Evolutionary conservation across 495 filamentous ascomycete species (phyloP), one percentile per base, ranked within the genome.

Genomic region (Oleoguttula mirabilis): DNA sequence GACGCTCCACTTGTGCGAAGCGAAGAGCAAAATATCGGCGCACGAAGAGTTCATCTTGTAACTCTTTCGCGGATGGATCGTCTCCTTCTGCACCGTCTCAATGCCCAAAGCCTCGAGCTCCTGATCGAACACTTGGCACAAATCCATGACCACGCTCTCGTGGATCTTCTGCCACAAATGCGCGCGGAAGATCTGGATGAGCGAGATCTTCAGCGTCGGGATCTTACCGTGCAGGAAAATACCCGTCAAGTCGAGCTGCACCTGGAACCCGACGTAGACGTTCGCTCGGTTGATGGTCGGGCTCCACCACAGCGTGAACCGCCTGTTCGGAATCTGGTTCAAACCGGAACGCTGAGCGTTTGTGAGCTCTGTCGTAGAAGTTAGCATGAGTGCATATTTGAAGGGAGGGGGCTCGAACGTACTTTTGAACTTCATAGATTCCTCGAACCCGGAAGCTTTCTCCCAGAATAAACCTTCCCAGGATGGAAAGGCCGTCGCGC

Each of bases 21-120:
- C 92, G 57, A 99, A 99, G 30, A 99, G 76, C 32, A 96, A 71
- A 50, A 99, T 95, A 65, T 99, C 92, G 12, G 92, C 92, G 62
- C 92, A 99, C 32, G 90, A 96, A 60, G 88, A 95, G 70, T 99
- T 99, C 92, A 99, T 99, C 75, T 99, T 99, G 72, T 99, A 99
- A 0, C 90, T 96, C 63, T 99, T 99, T 73, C 92, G 76, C 32
- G 92, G 92, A 71, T 99, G 92, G 52, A 99, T 99, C 0, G 90
- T 96, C 67, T 99, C 92, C 66, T 99, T 99, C 60, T 99, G 92
- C 14, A 99, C 92, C 3, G 90, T 90, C 62, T 99, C 90, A 47
- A 99, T 94, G 38, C 92, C 88, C 34, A 99, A 69, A 36, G 88
- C 84, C 61, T 96, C 90, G 41, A 99, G 64, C 60, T 99, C 88